Evolutionary conservation across 345 rosid genomes (phyloP), one percentile per base, ranked within the genome.

Genomic region (Anacardium occidentale): DNA sequence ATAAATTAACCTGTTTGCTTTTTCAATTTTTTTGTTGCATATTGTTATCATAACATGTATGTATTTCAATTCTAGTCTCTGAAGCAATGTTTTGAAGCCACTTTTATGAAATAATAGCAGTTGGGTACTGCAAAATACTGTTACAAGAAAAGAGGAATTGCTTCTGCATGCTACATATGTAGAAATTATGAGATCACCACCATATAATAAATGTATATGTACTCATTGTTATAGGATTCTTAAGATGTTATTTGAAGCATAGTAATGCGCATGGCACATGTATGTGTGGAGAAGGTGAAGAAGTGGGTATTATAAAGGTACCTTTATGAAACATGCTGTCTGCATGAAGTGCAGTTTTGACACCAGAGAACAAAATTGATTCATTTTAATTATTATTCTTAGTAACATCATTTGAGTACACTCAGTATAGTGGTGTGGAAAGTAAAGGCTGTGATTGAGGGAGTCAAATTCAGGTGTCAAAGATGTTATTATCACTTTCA

Each of bases 241-340:
- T 50, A 52, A 72, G 60, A 69, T 72, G 63, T 72, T 40, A 18
- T 18, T 50, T 55, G 66, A 51, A 40, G 15, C 42, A 65, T 59
- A 20, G 40, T 72, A 54, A 62, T 76, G 69, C 69, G 68, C 69
- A 54, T 70, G 75, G 70, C 58, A 65, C 47, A 18, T 80, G 50
- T 65, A 52, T 13, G 68, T 34, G 55, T 13, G 57, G 17, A 60
- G 51, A 69, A 53, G 66, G 7, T 51, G 45, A 24, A 54, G 56
- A 54, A 22, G 76, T 77, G 69, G 32, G 76, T 52, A 32, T 21
- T 0, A 34, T 20, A 67, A 73, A 70, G 62, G 13, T 37, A 42
- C 44, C 57, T 65, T 45, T 70, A 37, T 7, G 64, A 48, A 20
- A 51, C 70, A 9, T 34, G 69, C 32, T 67, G 45, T 62, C 44